phyloP scores from a whole-genome alignment of 441 rosid species.

The Melastoma candidum region DNA sequence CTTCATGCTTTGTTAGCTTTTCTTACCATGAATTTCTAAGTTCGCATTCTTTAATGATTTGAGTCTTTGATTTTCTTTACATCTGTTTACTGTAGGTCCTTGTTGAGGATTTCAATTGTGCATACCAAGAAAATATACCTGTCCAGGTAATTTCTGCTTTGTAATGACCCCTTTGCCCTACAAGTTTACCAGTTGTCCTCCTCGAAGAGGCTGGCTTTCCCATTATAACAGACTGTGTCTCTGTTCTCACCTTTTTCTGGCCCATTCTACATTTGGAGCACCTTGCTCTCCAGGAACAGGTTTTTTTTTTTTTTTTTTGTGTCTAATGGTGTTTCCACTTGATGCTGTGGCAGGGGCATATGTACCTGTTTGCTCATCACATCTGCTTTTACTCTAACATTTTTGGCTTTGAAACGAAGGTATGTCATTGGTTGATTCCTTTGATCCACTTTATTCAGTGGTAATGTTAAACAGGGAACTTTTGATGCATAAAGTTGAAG shows the following conservation, averaged over 20 bases:
- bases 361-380: conserved; percentile 70
- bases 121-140: conserved; percentile 89
- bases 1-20: neutral
- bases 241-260: too few relatives aligned
- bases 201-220: too few relatives aligned
- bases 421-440: conserved; percentile 11
- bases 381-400: conserved; percentile 96
- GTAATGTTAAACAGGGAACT: too few relatives aligned
- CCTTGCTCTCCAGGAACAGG: neutral
- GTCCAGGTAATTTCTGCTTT: conserved; percentile 49
- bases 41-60: too few relatives aligned
- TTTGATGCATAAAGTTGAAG: too few relatives aligned
- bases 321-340: conserved; percentile 11
- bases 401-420: conserved; percentile 99
- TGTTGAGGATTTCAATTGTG: conserved; percentile 93
- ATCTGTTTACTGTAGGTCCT: conserved; percentile 35
- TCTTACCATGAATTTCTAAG: too few relatives aligned
- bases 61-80: too few relatives aligned
- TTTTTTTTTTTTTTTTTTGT: too few relatives aligned
- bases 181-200: too few relatives aligned
- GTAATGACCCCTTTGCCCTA: neutral
- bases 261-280: too few relatives aligned
- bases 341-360: conserved; percentile 65
- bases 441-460: too few relatives aligned
- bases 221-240: too few relatives aligned